phyloP scores from a whole-genome alignment of 2,329 filamentous ascomycete species.

The Alternaria tenuissima region DNA sequence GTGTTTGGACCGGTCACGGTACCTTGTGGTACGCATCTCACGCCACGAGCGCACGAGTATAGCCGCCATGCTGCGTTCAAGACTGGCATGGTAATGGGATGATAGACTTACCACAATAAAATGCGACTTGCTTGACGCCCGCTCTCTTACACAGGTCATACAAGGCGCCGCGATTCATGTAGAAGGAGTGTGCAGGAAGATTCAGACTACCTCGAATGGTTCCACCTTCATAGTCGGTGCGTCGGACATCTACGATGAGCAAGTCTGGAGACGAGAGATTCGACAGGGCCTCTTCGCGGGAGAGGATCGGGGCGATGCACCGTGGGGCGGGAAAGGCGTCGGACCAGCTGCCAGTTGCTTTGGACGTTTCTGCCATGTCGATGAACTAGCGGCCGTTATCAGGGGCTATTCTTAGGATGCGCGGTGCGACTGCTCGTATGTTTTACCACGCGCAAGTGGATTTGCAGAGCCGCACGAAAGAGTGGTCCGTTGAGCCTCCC shows the following conservation, averaged over 20 bases:
- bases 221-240: slow-evolving; percentile 59
- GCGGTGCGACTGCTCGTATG: neutral
- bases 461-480: slow-evolving; percentile 16
- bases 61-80: neutral
- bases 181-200: slow-evolving; percentile 59
- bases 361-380: slow-evolving; percentile 31
- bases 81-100: neutral
- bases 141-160: slow-evolving; percentile 56
- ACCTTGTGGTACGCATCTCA: slow-evolving; percentile 26
- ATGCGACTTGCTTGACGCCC: slow-evolving; percentile 56
- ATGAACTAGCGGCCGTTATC: neutral
- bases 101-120: slow-evolving; percentile 55
- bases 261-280: slow-evolving; percentile 48
- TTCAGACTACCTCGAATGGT: slow-evolving; percentile 57
- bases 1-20: slow-evolving; percentile 5
- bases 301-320: slow-evolving; percentile 49
- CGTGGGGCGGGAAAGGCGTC: slow-evolving; percentile 54
- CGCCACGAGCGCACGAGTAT: slow-evolving; percentile 25
- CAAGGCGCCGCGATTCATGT: slow-evolving; percentile 55
- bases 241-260: slow-evolving; percentile 56
- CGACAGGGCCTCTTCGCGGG: slow-evolving; percentile 49
- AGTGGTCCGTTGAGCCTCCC: slow-evolving; percentile 20
- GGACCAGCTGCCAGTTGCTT: slow-evolving; percentile 45
- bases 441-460: neutral
- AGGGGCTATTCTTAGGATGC: neutral